phyloP scores from a whole-genome alignment of 257 asterid species.

The Fraxinus americana region DNA sequence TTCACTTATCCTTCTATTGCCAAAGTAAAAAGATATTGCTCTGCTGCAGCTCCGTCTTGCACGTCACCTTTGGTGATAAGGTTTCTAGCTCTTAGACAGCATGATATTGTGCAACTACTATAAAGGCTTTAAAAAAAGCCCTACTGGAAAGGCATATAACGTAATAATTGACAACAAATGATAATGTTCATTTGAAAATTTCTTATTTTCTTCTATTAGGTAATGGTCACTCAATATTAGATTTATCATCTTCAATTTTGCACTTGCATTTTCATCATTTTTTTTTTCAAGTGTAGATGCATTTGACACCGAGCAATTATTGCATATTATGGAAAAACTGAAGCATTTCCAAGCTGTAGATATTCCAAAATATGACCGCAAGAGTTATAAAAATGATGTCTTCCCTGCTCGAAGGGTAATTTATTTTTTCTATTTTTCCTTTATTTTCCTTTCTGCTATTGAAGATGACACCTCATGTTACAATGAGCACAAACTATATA shows the following conservation, averaged over 20 bases:
- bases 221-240: constrained; percentile 9
- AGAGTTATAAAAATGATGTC: constrained; percentile 70
- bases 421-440: not conserved
- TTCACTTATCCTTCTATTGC: not conserved
- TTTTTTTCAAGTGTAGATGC: constrained; percentile 63
- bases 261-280: constrained; percentile 23
- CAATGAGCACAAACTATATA: not conserved
- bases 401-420: constrained; percentile 87
- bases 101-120: not conserved
- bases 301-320: constrained; percentile 72
- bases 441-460: not conserved
- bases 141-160: not conserved
- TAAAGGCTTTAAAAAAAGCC: not conserved
- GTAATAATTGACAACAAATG: constrained; percentile 13
- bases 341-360: constrained; percentile 87
- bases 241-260: constrained; percentile 22
- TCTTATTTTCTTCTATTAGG: constrained; percentile 17
- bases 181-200: constrained; percentile 8
- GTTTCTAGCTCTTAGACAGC: not conserved
- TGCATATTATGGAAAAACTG: constrained; percentile 71
- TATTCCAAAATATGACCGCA: constrained; percentile 93
- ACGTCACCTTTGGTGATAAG: not conserved
- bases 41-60: not conserved
- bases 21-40: not conserved
- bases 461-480: constrained; percentile 16